Conservation (phyloP, 225 moss, liverwort and hornwort genomes). For the Thuidium tamariscinum region DNA sequence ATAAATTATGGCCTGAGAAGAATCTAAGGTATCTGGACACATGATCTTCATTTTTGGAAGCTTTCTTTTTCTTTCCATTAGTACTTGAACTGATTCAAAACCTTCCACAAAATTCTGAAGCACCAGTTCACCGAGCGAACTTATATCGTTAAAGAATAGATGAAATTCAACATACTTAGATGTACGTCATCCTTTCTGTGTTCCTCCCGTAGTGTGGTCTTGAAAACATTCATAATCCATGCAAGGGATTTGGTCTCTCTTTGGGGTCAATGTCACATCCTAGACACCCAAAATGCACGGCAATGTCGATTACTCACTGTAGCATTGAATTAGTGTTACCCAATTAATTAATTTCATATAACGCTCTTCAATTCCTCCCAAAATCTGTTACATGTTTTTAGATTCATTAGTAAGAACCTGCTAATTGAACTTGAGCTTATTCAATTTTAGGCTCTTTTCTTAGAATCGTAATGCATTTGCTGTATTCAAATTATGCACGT, state of each 20-base stretch:
- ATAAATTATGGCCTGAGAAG: neutral
- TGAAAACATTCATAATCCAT: neutral
- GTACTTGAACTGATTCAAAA: neutral
- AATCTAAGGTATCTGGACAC: neutral
- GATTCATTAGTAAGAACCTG: neutral
- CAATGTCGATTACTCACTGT: neutral
- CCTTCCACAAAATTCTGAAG: neutral
- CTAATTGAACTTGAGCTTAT: neutral
- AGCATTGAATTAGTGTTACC: neutral
- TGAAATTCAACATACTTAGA: neutral
- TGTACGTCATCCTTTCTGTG: neutral
- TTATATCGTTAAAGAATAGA: neutral
- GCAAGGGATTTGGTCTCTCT: neutral
- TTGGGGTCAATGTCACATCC: neutral
- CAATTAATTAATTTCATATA: neutral
- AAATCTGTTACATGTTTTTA: neutral
- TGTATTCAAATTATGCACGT: neutral
- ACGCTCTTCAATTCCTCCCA: too few relatives aligned
- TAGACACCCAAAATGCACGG: neutral
- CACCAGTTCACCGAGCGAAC: neutral
- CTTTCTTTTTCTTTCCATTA: neutral
- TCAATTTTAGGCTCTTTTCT: neutral
- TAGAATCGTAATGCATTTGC: neutral
- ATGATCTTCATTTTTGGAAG: neutral
- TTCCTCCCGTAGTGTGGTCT: too few relatives aligned